Base-by-base conservation (phyloP, 495 filamentous ascomycete genomes). In the Rusavskia elegans region DNA sequence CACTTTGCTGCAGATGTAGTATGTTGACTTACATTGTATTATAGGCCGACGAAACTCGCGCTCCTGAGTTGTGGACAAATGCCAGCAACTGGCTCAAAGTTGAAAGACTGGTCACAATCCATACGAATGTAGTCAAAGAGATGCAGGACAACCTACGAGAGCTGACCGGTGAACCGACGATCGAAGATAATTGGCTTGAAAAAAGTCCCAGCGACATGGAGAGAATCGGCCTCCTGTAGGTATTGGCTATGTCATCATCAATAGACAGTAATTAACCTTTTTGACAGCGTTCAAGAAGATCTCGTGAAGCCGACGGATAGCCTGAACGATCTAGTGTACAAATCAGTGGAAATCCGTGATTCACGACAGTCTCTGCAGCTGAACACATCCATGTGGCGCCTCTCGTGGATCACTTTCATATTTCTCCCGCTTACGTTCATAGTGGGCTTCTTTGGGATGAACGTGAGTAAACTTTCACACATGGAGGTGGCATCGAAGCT, bases 401-500 rank as follows among this genome's bases (percentile, higher is more conserved):
- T 71, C 48, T 64, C 60, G 21, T 72, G 69, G 69, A 68, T 77
- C 50, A 78, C 69, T 8, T 72, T 72, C 52, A 68, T 79, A 50
- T 78, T 79, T 58, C 68, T 78, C 10, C 75, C 75, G 0, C 55
- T 76, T 23, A 77, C 71, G 5, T 79, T 76, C 46, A 65, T 76
- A 10, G 63, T 62, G 38, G 63, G 67, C 7, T 71, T 76, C 56
- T 76, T 77, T 45, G 76, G 75, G 42, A 78, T 79, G 74, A 75
- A 76, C 38, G 58, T 60, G 1, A 52, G 56, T 11, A 58, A 54
- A 40, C 38, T 55, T 39, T 14, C 39, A 27, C 25, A 17, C 52
- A 5, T 48, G 4, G 19, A 48, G 13, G 11, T 8, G 45, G 1
- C 45, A 11, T 10, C 9, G 32, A 35, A 11, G 32, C 32, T 35